Conservation (phyloP, 2,329 filamentous ascomycete species). For the Sphaerulina vaccinii region DNA sequence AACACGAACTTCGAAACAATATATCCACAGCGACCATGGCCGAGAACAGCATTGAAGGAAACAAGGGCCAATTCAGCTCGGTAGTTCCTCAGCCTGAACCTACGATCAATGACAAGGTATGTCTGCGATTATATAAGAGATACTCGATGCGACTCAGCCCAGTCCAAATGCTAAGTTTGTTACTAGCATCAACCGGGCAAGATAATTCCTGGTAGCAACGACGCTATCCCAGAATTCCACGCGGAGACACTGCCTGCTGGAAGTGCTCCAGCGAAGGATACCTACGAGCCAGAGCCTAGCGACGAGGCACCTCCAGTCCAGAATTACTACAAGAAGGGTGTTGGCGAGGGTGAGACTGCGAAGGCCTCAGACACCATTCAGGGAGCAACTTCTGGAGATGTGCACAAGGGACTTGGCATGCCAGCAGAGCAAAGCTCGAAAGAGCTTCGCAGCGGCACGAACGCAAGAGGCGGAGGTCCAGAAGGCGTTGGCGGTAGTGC, state of each 20-base stretch:
- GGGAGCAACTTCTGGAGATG: slow-evolving; percentile 54
- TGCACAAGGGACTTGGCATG: slow-evolving; percentile 55
- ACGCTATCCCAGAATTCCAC: slow-evolving; percentile 62
- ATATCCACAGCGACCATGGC: not conserved
- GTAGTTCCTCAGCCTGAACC: slow-evolving; percentile 9
- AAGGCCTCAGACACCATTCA: slow-evolving; percentile 48
- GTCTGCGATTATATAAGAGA: not conserved
- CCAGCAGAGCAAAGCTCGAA: slow-evolving; percentile 49
- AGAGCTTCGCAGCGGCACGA: slow-evolving; percentile 49
- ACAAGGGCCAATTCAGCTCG: slow-evolving; percentile 12
- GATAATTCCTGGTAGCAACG: slow-evolving; percentile 54
- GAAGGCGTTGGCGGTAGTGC: slow-evolving; percentile 43
- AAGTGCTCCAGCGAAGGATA: slow-evolving; percentile 55
- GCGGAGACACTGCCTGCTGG: slow-evolving; percentile 61
- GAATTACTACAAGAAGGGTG: slow-evolving; percentile 41
- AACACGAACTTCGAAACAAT: too few relatives aligned
- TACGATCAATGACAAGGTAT: slow-evolving; percentile 10
- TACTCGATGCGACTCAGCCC: not conserved
- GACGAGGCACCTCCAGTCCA: slow-evolving; percentile 41
- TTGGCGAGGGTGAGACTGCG: slow-evolving; percentile 45
- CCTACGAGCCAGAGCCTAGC: slow-evolving; percentile 47
- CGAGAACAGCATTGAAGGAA: slow-evolving; percentile 12
- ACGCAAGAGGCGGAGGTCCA: slow-evolving; percentile 36
- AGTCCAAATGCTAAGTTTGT: too few relatives aligned
- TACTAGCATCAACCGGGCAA: slow-evolving; percentile 66